These are phyloP conservation scores for Durusdinium trenchii DNA, from an alignment of 73 alveolate genomes.

Conservation along the genomic window DNA sequence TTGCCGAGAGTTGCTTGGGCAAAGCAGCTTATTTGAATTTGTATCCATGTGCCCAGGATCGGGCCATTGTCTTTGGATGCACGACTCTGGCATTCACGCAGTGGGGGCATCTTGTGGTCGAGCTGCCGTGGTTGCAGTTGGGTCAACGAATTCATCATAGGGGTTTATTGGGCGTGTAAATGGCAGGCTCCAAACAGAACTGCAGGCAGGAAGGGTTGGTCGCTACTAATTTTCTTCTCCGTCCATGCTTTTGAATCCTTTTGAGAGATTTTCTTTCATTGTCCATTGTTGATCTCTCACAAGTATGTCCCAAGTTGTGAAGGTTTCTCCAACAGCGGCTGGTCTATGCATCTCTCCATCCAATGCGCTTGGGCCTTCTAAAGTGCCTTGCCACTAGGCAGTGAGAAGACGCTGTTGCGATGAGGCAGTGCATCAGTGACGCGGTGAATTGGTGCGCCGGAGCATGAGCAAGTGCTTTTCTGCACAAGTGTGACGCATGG, in stretches of 20 bases:
- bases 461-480: no score
- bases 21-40: neutral
- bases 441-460: slow-evolving; percentile 69
- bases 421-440: slow-evolving; percentile 47
- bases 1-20: neutral
- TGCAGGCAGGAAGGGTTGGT: slow-evolving; percentile 21
- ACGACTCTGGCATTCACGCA: slow-evolving; percentile 88
- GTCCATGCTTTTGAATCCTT: neutral
- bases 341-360: slow-evolving; percentile 47
- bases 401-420: neutral
- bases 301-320: neutral
- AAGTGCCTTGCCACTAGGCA: neutral
- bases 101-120: slow-evolving; percentile 75
- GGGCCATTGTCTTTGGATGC: slow-evolving; percentile 87
- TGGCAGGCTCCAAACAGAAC: slow-evolving; percentile 76
- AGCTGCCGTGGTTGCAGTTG: neutral
- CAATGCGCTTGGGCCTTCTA: slow-evolving; percentile 11
- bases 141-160: neutral
- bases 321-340: slow-evolving; percentile 48
- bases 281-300: neutral
- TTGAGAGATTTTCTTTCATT: neutral
- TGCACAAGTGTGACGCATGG: no score
- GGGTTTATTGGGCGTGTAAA: neutral
- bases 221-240: neutral
- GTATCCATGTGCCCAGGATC: neutral